phyloP scores from a whole-genome alignment of 176 grass and related monocot genomes.

The Rhynchospora tenuis region DNA sequence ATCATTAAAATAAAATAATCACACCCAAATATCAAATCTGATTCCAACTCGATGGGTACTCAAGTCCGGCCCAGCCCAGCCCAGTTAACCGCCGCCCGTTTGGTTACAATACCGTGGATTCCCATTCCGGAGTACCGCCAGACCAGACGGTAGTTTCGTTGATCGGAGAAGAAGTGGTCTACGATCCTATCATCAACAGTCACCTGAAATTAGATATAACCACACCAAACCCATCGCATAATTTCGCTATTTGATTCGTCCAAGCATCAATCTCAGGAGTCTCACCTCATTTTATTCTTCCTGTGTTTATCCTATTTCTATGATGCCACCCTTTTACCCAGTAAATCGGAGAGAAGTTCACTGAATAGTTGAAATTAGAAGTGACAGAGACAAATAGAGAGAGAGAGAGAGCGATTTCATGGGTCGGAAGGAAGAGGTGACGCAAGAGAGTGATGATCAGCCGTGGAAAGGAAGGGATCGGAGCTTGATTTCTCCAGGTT shows the following conservation, averaged over 20 bases:
- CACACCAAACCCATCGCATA: not conserved
- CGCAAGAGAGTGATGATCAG: not conserved
- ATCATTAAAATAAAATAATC: too few relatives aligned
- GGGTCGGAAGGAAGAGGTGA: conserved; percentile 6
- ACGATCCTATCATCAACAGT: not conserved
- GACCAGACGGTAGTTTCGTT: not conserved
- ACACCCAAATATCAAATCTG: too few relatives aligned
- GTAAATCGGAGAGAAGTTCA: not conserved
- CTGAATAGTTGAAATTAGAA: not conserved
- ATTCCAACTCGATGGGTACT: not conserved
- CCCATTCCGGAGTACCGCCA: too few relatives aligned
- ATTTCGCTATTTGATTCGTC: not conserved
- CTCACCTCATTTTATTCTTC: not conserved
- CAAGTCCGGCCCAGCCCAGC: not conserved
- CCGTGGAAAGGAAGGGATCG: conserved; percentile 23
- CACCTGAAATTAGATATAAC: not conserved
- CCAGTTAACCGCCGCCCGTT: too few relatives aligned
- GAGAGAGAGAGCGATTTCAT: not conserved
- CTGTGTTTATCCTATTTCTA: not conserved
- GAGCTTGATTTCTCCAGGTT: not conserved
- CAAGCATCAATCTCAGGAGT: not conserved
- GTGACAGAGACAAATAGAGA: not conserved
- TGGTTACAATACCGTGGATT: too few relatives aligned
- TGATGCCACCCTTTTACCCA: not conserved
- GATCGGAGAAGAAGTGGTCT: not conserved